Evolutionary conservation across 495 filamentous ascomycete genomes (phyloP).

Genomic region (Hypoxylon trugodes): DNA sequence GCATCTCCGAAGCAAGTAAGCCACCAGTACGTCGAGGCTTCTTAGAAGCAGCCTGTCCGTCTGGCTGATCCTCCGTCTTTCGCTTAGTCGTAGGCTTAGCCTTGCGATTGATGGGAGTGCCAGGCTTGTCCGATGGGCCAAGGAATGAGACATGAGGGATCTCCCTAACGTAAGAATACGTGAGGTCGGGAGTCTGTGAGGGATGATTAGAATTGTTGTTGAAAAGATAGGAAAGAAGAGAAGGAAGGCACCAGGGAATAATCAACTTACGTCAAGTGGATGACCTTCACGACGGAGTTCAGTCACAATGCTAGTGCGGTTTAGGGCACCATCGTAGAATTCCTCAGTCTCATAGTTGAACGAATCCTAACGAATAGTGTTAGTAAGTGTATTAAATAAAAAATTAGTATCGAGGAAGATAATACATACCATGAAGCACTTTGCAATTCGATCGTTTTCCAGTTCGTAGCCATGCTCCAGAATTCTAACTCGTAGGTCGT

Average conservation of each 20-base stretch:
- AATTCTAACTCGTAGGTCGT: constrained; percentile 18
- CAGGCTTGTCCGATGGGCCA: constrained; percentile 24
- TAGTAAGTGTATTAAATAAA: constrained; percentile 18
- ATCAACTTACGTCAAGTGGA: constrained; percentile 52
- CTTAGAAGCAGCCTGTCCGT: constrained; percentile 51
- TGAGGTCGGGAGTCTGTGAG: constrained; percentile 43
- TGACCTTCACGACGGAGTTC: constrained; percentile 48
- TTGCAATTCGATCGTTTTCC: constrained; percentile 9
- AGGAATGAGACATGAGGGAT: constrained; percentile 47
- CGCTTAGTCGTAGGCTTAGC: constrained; percentile 44
- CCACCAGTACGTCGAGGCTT: constrained; percentile 51
- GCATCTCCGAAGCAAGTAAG: constrained; percentile 53
- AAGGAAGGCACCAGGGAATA: not conserved
- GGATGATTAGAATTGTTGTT: constrained; percentile 22
- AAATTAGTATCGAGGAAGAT: not conserved
- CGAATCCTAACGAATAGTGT: constrained; percentile 28
- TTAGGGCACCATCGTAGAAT: constrained; percentile 47
- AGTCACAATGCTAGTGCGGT: constrained; percentile 46
- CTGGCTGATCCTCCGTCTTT: constrained; percentile 52
- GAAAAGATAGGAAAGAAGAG: not conserved
- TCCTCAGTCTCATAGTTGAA: constrained; percentile 46
- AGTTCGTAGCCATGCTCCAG: constrained; percentile 27
- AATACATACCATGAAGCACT: constrained; percentile 37
- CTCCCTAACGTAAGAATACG: constrained; percentile 46
- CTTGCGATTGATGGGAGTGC: constrained; percentile 23